Conservation (phyloP, 257 asterid species). For the Apocynum venetum region DNA sequence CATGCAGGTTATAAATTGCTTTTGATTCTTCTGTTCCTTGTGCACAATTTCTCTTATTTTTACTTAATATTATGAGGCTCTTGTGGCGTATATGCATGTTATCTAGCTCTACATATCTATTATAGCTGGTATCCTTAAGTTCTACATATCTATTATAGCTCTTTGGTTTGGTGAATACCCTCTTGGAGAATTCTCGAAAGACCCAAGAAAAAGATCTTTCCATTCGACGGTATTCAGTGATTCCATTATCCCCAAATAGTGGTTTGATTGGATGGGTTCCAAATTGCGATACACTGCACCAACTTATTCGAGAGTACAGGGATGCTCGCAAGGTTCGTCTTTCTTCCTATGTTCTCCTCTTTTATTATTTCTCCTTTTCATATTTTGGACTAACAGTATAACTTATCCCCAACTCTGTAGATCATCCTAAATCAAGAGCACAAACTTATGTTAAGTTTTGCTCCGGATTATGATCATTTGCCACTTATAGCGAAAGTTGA, state of each 20-base stretch:
- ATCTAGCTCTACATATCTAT: not conserved
- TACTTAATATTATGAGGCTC: not conserved
- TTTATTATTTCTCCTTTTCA: conserved; percentile 1
- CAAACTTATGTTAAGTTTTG: conserved; percentile 90
- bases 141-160: conserved; percentile 45
- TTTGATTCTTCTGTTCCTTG: conserved; percentile 7
- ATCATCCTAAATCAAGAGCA: conserved; percentile 96
- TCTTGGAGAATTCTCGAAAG: conserved; percentile 85
- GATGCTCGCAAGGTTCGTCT: conserved; percentile 86
- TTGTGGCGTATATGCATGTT: not conserved
- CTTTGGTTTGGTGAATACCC: conserved; percentile 91
- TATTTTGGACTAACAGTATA: conserved; percentile 18
- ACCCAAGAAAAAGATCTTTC: conserved; percentile 94
- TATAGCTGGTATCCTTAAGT: conserved; percentile 14
- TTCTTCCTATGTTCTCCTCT: not conserved
- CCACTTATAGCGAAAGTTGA: conserved; percentile 95
- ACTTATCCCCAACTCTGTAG: conserved; percentile 39
- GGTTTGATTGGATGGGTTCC: conserved; percentile 99
- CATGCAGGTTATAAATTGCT: conserved; percentile 70
- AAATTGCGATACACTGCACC: conserved; percentile 93
- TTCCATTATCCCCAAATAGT: conserved; percentile 95
- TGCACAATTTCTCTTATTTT: not conserved
- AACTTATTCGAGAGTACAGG: conserved; percentile 92
- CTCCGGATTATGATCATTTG: conserved; percentile 94
- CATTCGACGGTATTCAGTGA: conserved; percentile 87